These are phyloP conservation scores for Taphrina populina DNA, from an alignment of 1,139 yeast species.

Conservation along the genomic window DNA sequence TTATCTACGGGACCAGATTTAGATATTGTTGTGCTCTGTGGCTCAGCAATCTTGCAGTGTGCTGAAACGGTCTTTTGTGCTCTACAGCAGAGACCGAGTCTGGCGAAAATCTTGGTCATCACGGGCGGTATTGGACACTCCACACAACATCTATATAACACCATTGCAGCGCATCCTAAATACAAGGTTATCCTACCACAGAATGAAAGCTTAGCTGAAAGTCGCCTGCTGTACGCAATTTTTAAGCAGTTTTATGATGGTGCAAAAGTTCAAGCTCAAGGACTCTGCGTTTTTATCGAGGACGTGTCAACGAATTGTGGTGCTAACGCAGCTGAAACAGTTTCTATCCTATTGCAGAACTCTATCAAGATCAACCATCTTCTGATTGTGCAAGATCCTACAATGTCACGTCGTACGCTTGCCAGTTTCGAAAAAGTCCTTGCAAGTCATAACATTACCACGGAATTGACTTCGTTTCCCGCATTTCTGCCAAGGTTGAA, in stretches of 20 bases:
- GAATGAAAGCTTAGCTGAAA: slow-evolving; percentile 2
- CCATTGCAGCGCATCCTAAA: slow-evolving; percentile 5
- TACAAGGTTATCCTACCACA: slow-evolving; percentile 6
- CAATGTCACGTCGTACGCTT: slow-evolving; percentile 25
- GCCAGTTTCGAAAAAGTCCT: slow-evolving; percentile 24
- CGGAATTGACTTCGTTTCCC: slow-evolving; percentile 4
- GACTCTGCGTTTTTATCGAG: slow-evolving; percentile 4
- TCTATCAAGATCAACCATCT: not conserved
- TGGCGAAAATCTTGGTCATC: slow-evolving; percentile 24
- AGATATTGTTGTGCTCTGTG: slow-evolving; percentile 22
- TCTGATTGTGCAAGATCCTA: slow-evolving; percentile 27
- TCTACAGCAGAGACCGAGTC: not conserved
- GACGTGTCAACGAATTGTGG: slow-evolving; percentile 30
- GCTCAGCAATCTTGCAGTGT: slow-evolving; percentile 26
- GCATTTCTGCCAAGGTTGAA: slow-evolving; percentile 19
- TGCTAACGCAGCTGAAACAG: slow-evolving; percentile 21
- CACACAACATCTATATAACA: slow-evolving; percentile 15
- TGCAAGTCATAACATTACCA: not conserved
- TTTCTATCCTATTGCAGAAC: not conserved
- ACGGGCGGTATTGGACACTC: slow-evolving; percentile 31
- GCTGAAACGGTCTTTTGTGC: slow-evolving; percentile 27
- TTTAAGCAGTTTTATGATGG: slow-evolving; percentile 5
- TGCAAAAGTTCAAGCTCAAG: not conserved
- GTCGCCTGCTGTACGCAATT: slow-evolving; percentile 6
- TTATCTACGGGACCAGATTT: not conserved